Conservation (phyloP, 257 asterid genomes). For the Eucommia ulmoides region DNA sequence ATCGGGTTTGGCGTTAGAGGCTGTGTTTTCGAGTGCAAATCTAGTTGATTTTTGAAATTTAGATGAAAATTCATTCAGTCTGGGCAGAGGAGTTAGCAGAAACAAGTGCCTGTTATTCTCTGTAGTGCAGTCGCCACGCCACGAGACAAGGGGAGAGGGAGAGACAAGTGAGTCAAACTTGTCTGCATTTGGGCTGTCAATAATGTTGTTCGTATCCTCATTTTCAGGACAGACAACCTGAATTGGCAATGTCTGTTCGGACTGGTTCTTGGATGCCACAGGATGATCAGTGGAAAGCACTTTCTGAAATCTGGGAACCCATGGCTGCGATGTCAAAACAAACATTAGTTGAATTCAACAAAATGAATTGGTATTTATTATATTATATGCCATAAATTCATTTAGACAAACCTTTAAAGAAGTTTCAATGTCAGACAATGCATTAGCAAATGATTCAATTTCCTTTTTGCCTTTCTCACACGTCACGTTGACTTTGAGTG, state of each 20-base stretch:
- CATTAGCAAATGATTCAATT: constrained; percentile 51
- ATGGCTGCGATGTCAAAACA: constrained; percentile 49
- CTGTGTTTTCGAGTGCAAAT: constrained; percentile 15
- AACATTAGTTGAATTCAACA: too few species aligned
- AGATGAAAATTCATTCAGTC: constrained; percentile 27
- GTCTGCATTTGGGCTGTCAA: constrained; percentile 51
- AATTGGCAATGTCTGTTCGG: constrained; percentile 20
- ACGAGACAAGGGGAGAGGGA: constrained; percentile 90
- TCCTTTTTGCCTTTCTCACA: constrained; percentile 38
- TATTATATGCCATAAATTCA: too few species aligned
- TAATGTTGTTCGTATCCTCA: constrained; percentile 12
- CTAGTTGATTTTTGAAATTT: constrained; percentile 19
- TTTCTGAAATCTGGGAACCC: constrained; percentile 60
- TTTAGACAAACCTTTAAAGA: constrained; percentile 66
- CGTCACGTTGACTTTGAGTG: constrained; percentile 23
- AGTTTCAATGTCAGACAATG: constrained; percentile 56
- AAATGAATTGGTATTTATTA: too few species aligned
- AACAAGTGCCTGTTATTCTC: background rate
- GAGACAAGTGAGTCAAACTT: constrained; percentile 65
- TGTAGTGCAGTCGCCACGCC: constrained; percentile 61
- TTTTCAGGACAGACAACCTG: constrained; percentile 11
- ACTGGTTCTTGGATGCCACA: constrained; percentile 17
- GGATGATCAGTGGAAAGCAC: constrained; percentile 27
- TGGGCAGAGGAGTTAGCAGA: constrained; percentile 70
- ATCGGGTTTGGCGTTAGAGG: constrained; percentile 13